Evolutionary conservation across 2,329 filamentous ascomycete species (phyloP).

Genomic region (Ceratocystis cubensis): DNA sequence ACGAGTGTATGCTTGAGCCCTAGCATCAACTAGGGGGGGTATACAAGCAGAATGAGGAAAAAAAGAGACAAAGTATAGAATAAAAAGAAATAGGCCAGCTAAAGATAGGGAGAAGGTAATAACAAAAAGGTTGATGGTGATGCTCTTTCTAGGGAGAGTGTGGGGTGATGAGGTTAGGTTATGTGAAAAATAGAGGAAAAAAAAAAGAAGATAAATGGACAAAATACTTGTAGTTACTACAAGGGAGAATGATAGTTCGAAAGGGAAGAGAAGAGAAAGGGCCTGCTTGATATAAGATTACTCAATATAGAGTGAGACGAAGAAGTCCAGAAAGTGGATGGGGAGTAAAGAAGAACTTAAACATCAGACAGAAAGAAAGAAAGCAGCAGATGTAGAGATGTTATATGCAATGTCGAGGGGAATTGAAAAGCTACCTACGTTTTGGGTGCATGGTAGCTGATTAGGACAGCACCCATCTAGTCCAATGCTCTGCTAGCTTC

Average conservation of each 20-base stretch:
- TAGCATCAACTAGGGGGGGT: too few relatives aligned
- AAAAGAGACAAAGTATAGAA: not conserved
- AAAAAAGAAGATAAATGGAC: not conserved
- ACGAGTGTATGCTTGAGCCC: too few relatives aligned
- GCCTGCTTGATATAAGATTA: constrained; percentile 4
- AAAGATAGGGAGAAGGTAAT: not conserved
- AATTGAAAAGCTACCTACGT: too few relatives aligned
- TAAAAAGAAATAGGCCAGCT: not conserved
- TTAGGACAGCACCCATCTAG: not conserved
- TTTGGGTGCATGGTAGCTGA: not conserved
- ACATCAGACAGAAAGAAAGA: not conserved
- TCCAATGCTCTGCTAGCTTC: not conserved
- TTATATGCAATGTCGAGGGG: not conserved
- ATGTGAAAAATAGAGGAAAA: not conserved
- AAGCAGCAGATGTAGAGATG: not conserved
- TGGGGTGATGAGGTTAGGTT: not conserved
- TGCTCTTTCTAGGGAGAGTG: not conserved
- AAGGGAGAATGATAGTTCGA: constrained; percentile 1
- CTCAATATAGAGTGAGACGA: not conserved
- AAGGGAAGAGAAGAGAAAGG: constrained; percentile 1
- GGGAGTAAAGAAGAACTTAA: not conserved
- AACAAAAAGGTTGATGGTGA: not conserved
- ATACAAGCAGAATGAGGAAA: not conserved
- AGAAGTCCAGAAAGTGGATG: not conserved
- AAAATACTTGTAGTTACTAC: not conserved